phyloP scores from a whole-genome alignment of 2,329 filamentous ascomycete species.

The Sarocladium brachiariae region DNA sequence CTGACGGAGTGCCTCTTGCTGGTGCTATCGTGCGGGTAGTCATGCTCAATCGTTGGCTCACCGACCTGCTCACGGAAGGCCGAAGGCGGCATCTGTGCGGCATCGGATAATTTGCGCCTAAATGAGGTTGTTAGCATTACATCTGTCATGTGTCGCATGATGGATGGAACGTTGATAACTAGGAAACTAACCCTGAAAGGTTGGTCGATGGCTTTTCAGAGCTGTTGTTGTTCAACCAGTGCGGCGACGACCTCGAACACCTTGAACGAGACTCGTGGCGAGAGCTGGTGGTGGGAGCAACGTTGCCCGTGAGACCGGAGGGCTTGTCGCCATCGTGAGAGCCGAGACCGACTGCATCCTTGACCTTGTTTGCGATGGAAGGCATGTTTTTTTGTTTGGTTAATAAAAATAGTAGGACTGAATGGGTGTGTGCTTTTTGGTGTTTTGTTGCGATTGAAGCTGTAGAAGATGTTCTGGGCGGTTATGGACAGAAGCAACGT shows the following conservation, averaged over 20 bases:
- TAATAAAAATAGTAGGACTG: not conserved
- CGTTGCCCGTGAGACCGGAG: not conserved
- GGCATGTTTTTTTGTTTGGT: slow-evolving; percentile 32
- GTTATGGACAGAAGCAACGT: no score
- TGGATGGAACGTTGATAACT: no score
- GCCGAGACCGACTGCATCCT: slow-evolving; percentile 32
- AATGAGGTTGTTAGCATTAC: not conserved
- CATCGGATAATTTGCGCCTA: slow-evolving; percentile 14
- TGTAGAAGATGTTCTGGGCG: no score
- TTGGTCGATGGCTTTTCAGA: not conserved
- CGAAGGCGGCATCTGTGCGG: slow-evolving; percentile 20
- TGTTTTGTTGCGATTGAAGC: no score
- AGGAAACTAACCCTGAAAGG: not conserved
- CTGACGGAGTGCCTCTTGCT: slow-evolving; percentile 21
- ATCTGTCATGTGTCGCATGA: not conserved
- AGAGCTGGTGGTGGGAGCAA: not conserved
- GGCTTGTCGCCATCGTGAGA: not conserved
- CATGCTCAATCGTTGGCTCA: slow-evolving; percentile 22
- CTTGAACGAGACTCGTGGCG: no score
- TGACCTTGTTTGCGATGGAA: slow-evolving; percentile 42
- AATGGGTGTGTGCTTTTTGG: not conserved
- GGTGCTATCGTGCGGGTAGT: slow-evolving; percentile 24
- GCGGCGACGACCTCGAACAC: no score
- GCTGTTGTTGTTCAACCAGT: no score
- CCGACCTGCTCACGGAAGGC: slow-evolving; percentile 19